Evolutionary conservation across 2,329 filamentous ascomycete genomes (phyloP).

Genomic region (Sclerotinia borealis): DNA sequence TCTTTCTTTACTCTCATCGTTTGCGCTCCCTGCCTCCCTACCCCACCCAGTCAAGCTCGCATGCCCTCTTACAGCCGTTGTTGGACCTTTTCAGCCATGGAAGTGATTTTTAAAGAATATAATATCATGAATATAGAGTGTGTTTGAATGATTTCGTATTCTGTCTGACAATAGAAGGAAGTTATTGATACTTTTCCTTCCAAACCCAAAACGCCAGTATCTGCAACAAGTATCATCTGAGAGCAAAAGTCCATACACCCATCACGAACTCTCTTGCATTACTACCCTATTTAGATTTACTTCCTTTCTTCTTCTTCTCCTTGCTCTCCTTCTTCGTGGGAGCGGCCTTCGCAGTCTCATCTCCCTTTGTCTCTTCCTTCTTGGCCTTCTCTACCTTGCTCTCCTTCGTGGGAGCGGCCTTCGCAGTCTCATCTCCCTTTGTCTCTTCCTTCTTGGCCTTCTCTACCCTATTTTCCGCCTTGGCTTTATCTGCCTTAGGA

Average conservation of each 20-base stretch:
- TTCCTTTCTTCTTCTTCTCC: slow-evolving; percentile 10
- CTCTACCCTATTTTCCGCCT: slow-evolving; percentile 18
- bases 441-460: slow-evolving; percentile 5
- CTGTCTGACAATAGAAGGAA: neutral
- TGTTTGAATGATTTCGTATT: neutral
- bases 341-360: neutral
- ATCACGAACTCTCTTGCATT: neutral
- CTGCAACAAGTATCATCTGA: neutral
- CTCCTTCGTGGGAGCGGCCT: neutral
- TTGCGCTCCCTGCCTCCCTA: too few relatives aligned
- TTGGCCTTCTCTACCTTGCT: neutral
- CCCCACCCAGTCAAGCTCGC: neutral
- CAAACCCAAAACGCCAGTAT: slow-evolving; percentile 2
- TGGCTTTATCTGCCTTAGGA: slow-evolving; percentile 50
- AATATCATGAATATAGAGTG: neutral
- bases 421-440: neutral
- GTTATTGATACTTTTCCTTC: neutral
- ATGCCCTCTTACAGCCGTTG: neutral
- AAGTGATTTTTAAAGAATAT: neutral
- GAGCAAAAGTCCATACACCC: neutral
- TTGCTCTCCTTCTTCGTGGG: slow-evolving; percentile 1
- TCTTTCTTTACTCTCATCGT: neutral
- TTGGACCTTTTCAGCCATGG: too few relatives aligned
- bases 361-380: slow-evolving; percentile 1
- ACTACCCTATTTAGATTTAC: slow-evolving; percentile 6